Evolutionary conservation across 169 alveolate species (phyloP).

Genomic region (Amoebophrya sp.): DNA sequence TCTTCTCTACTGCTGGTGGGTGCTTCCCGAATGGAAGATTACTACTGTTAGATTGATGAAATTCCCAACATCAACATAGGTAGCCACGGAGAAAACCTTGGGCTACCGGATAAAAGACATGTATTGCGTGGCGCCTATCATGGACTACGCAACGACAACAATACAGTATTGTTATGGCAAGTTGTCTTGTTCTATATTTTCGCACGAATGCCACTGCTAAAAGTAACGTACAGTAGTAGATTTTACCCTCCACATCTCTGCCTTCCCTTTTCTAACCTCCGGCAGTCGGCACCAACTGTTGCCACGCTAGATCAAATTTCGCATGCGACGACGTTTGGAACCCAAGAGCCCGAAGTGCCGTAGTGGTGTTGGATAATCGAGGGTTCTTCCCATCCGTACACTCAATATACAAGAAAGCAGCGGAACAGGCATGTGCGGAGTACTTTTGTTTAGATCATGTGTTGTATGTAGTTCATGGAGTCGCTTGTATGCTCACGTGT

Average conservation of each 20-base stretch:
- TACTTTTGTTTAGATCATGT: not conserved
- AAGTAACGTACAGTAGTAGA: too few relatives aligned
- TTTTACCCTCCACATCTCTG: too few relatives aligned
- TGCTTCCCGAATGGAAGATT: too few relatives aligned
- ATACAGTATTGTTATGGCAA: too few relatives aligned
- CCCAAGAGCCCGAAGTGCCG: not conserved
- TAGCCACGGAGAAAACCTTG: not conserved
- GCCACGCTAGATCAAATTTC: not conserved
- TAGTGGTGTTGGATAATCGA: not conserved
- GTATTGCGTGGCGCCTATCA: slow-evolving; percentile 19
- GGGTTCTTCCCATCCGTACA: not conserved
- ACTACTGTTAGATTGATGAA: too few relatives aligned
- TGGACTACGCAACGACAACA: slow-evolving; percentile 14
- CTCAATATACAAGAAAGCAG: not conserved
- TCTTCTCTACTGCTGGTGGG: too few relatives aligned
- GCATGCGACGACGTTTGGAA: slow-evolving; percentile 19
- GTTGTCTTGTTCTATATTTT: too few relatives aligned
- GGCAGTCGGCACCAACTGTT: not conserved
- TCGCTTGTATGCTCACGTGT: not conserved
- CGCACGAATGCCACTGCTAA: too few relatives aligned
- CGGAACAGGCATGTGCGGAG: not conserved
- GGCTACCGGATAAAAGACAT: not conserved
- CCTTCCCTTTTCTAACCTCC: too few relatives aligned
- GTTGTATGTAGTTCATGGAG: not conserved
- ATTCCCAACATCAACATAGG: not conserved